These are phyloP conservation scores for Centaurea solstitialis DNA, from an alignment of 129 eudicot genomes.

Conservation along the genomic window DNA sequence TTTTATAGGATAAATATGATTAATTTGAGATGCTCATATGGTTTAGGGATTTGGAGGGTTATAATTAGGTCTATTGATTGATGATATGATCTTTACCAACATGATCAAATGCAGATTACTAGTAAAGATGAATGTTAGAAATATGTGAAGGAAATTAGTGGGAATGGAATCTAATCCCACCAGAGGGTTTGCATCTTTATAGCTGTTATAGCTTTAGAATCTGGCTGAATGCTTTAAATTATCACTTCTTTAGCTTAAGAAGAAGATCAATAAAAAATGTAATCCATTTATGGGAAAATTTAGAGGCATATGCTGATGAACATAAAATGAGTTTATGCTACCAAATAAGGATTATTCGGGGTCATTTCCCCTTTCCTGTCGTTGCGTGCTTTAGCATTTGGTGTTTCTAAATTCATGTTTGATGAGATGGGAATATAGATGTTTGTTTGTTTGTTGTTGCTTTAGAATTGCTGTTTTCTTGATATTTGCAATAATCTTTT, in stretches of 20 bases:
- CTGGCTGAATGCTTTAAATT: not conserved
- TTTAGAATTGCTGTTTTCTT: not conserved
- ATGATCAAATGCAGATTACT: not conserved
- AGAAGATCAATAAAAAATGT: not conserved
- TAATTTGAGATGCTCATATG: not conserved
- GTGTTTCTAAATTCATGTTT: not conserved
- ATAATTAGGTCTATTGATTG: not conserved
- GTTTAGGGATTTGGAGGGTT: not conserved
- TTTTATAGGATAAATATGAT: not conserved
- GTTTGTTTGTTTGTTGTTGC: not conserved
- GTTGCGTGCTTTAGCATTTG: not conserved
- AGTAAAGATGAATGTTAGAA: not conserved
- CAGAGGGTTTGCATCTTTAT: not conserved
- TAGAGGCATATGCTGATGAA: not conserved
- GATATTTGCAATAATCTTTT: not conserved
- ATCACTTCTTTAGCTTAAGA: not conserved
- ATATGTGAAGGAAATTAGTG: not conserved
- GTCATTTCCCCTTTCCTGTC: not conserved
- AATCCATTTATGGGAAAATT: not conserved
- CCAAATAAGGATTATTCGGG: not conserved
- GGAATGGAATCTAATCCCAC: not conserved
- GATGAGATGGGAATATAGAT: not conserved
- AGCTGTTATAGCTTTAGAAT: not conserved
- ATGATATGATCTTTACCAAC: not conserved
- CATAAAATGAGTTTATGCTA: not conserved